phyloP scores from a whole-genome alignment of 2,329 filamentous ascomycete genomes.

The Aspergillus chevalieri region DNA sequence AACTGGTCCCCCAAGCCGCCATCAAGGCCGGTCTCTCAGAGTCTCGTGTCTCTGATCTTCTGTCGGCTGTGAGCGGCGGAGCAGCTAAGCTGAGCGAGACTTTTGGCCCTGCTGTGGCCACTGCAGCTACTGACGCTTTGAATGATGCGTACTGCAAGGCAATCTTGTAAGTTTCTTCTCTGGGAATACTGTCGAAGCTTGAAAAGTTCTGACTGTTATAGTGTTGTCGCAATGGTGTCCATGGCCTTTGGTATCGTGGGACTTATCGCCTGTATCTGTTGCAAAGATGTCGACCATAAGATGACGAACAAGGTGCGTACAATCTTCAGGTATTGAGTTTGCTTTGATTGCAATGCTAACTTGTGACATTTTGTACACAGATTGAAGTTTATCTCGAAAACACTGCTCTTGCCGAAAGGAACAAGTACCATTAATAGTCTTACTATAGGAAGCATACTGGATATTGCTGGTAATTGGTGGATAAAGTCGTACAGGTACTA shows the following conservation, averaged over 20 bases:
- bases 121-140: slow-evolving; percentile 15
- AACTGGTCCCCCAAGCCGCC: slow-evolving; percentile 31
- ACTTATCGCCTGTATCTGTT: slow-evolving; percentile 23
- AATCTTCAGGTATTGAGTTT: not conserved
- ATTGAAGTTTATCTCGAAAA: slow-evolving; percentile 18
- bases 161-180: slow-evolving; percentile 15
- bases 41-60: slow-evolving; percentile 22
- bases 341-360: not conserved
- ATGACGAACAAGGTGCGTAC: slow-evolving; percentile 29
- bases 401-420: slow-evolving; percentile 10
- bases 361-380: not conserved
- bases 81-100: slow-evolving; percentile 10
- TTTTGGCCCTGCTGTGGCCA: slow-evolving; percentile 14
- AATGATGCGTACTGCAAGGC: slow-evolving; percentile 19
- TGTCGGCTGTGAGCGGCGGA: slow-evolving; percentile 19
- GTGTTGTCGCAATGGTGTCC: slow-evolving; percentile 22
- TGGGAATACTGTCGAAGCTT: not conserved
- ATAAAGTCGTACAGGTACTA: not conserved
- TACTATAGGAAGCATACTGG: not conserved
- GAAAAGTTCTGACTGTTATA: slow-evolving; percentile 1
- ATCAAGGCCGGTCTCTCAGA: slow-evolving; percentile 30
- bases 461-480: not conserved
- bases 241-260: slow-evolving; percentile 27
- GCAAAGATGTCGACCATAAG: slow-evolving; percentile 27
- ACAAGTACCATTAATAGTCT: slow-evolving; percentile 8